Evolutionary conservation across 345 rosid genomes (phyloP).

Genomic region (Cochlearia excelsa): DNA sequence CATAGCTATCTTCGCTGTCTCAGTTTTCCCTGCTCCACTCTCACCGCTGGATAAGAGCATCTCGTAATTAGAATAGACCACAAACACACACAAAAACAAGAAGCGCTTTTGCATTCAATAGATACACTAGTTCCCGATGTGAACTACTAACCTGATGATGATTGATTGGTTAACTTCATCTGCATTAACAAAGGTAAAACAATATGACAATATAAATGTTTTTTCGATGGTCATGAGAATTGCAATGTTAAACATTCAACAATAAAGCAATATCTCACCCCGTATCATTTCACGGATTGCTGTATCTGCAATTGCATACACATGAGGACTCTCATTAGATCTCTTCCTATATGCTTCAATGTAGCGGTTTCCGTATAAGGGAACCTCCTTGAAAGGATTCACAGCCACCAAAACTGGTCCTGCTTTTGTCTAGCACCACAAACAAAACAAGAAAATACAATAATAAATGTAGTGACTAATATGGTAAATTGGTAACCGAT

Average conservation of each 20-base stretch:
- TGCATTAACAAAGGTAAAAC: constrained; percentile 41
- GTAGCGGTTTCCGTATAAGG: constrained; percentile 73
- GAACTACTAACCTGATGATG: constrained; percentile 80
- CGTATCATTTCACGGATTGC: constrained; percentile 97
- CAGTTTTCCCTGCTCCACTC: constrained; percentile 99
- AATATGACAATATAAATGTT: constrained; percentile 28
- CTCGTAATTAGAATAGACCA: constrained; percentile 24
- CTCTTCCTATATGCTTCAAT: constrained; percentile 82
- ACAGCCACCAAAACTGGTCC: constrained; percentile 95
- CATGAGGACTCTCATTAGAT: constrained; percentile 79
- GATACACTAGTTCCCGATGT: constrained; percentile 1
- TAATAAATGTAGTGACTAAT: constrained; percentile 4
- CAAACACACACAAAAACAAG: constrained; percentile 16
- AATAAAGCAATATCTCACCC: constrained; percentile 49
- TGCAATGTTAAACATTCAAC: background rate
- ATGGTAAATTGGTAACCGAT: constrained; percentile 2
- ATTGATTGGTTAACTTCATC: constrained; percentile 99
- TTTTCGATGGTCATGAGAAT: constrained; percentile 5
- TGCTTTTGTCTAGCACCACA: constrained; percentile 77
- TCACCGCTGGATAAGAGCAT: constrained; percentile 72
- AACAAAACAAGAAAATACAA: constrained; percentile 21
- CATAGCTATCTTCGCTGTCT: constrained; percentile 99
- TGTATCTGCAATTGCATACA: constrained; percentile 92
- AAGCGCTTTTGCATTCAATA: constrained; percentile 8
- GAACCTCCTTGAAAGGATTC: constrained; percentile 93